These are phyloP conservation scores for Globisporangium echinulatum DNA, from an alignment of 352 stramenopile genomes.

Conservation along the genomic window DNA sequence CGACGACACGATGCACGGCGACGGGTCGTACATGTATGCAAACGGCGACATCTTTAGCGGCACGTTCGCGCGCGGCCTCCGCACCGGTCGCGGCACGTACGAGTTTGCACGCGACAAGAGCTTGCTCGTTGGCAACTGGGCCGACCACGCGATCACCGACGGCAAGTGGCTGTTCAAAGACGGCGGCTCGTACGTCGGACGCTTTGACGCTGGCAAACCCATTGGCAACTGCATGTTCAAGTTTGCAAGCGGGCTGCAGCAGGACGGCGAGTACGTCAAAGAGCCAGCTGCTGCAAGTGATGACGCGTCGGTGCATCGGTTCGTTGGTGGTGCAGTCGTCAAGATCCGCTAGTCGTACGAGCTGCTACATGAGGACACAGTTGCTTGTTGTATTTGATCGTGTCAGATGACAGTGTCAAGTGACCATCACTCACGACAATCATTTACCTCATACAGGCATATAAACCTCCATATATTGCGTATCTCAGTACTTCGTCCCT, in stretches of 20 bases:
- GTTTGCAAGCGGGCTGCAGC: slow-evolving; percentile 81
- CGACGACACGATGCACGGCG: slow-evolving; percentile 77
- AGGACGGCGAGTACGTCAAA: slow-evolving; percentile 84
- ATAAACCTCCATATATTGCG: too few species aligned
- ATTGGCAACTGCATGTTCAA: slow-evolving; percentile 86
- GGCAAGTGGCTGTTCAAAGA: slow-evolving; percentile 91
- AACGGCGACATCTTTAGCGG: slow-evolving; percentile 91
- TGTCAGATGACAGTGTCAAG: too few species aligned
- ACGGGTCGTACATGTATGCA: slow-evolving; percentile 89
- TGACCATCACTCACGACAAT: too few species aligned
- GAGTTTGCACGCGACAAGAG: slow-evolving; percentile 82
- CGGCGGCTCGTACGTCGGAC: slow-evolving; percentile 70
- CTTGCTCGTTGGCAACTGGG: slow-evolving; percentile 83
- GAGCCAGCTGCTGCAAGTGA: slow-evolving; percentile 38
- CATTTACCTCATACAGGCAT: too few species aligned
- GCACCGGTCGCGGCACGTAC: slow-evolving; percentile 84
- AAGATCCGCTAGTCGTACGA: slow-evolving; percentile 43
- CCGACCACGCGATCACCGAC: slow-evolving; percentile 78
- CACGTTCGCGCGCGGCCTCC: slow-evolving; percentile 73
- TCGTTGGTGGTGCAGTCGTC: slow-evolving; percentile 59
- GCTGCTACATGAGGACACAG: background rate
- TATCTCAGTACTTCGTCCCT: too few species aligned
- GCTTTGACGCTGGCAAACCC: slow-evolving; percentile 82
- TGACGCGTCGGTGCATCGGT: slow-evolving; percentile 52
- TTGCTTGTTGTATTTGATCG: background rate